Conservation (phyloP, 495 filamentous ascomycete species). For the Trypethelium eluteriae region DNA sequence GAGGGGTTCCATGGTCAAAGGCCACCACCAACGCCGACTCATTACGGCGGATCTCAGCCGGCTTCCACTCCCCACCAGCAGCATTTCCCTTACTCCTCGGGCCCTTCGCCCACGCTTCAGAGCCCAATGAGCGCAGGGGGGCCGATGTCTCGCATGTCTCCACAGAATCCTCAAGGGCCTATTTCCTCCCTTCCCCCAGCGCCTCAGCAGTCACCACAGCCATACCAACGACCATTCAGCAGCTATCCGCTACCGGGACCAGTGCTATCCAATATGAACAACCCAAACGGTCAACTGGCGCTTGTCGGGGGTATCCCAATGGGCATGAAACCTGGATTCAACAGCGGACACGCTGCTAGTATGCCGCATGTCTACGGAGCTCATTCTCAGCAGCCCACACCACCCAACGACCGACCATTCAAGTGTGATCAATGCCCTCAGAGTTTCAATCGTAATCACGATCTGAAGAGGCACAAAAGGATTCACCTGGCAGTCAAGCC, state of each 20-base stretch:
- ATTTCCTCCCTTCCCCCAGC: conserved; percentile 42
- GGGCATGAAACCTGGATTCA: conserved; percentile 45
- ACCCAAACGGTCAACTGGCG: conserved; percentile 60
- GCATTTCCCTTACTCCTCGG: conserved; percentile 49
- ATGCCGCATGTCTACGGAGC: conserved; percentile 48
- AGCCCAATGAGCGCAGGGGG: conserved; percentile 53
- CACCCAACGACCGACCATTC: conserved; percentile 75
- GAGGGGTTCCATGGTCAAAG: conserved; percentile 51
- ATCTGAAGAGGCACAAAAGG: conserved; percentile 88
- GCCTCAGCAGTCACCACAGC: conserved; percentile 42
- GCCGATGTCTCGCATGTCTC: conserved; percentile 48
- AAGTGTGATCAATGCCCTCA: conserved; percentile 89
- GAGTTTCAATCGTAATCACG: conserved; percentile 94
- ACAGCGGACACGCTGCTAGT: conserved; percentile 50
- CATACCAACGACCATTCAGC: conserved; percentile 41
- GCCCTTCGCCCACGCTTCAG: conserved; percentile 51
- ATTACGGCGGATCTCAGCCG: conserved; percentile 51
- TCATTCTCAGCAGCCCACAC: conserved; percentile 41
- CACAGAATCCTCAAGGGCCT: conserved; percentile 43
- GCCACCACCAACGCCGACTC: conserved; percentile 51
- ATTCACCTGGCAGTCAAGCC: conserved; percentile 96
- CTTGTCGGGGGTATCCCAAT: conserved; percentile 57
- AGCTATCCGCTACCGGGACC: conserved; percentile 57
- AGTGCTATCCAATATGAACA: conserved; percentile 70
- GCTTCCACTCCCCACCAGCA: conserved; percentile 58